Conservation (phyloP, 164 flowering plant genomes). For the Paratinospora sagittata region DNA sequence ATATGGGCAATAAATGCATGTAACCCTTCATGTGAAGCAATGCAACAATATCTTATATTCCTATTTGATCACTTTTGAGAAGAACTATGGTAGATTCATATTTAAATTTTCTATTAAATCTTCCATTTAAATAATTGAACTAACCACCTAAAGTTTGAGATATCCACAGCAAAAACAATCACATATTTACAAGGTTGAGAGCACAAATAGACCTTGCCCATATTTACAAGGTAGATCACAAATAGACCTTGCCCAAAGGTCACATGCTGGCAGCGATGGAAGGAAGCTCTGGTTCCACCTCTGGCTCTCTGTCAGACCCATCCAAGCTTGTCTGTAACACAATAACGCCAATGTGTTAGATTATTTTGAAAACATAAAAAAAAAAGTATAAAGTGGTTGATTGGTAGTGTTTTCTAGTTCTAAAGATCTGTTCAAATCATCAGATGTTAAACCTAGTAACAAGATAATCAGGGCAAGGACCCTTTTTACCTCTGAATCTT, state of each 20-base stretch:
- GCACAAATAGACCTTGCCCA: too few relatives aligned
- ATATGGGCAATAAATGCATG: too few relatives aligned
- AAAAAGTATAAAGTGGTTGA: too few relatives aligned
- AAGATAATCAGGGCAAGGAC: background rate
- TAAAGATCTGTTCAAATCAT: too few relatives aligned
- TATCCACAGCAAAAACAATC: background rate
- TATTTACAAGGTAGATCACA: too few relatives aligned
- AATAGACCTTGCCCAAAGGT: conserved; percentile 13
- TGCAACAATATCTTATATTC: too few relatives aligned
- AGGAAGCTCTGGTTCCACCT: conserved; percentile 51
- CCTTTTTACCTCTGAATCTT: conserved; percentile 36
- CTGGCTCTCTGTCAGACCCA: conserved; percentile 42
- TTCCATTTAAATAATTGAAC: background rate
- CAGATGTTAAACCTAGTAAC: too few relatives aligned
- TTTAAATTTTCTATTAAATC: background rate
- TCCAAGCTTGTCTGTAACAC: conserved; percentile 25
- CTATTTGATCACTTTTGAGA: too few relatives aligned
- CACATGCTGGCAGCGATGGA: conserved; percentile 62
- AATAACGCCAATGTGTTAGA: conserved; percentile 1
- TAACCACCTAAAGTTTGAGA: background rate
- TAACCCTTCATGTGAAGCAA: too few relatives aligned
- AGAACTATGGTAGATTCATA: too few relatives aligned
- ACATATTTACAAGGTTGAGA: conserved; percentile 25
- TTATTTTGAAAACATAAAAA: too few relatives aligned
- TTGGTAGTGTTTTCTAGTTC: too few relatives aligned